phyloP scores from a whole-genome alignment of 2,329 filamentous ascomycete genomes.

The Trichoderma guizhouense region DNA sequence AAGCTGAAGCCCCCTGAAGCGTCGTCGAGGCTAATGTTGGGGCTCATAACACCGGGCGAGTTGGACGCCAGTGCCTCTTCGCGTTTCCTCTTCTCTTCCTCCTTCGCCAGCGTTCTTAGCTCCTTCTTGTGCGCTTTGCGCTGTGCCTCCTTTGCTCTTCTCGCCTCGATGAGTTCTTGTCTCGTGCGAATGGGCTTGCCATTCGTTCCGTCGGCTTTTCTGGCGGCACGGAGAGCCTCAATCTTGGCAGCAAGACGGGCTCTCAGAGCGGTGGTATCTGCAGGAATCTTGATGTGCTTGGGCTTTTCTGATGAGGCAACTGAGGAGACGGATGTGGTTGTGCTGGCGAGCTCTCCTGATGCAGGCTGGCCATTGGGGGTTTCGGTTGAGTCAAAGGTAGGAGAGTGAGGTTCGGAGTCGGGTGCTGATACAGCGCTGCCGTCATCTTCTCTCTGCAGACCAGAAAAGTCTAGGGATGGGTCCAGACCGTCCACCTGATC shows the following conservation, averaged over 20 bases:
- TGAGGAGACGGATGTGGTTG: conserved; percentile 67
- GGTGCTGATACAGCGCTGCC: conserved; percentile 46
- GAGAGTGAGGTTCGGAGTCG: conserved; percentile 48
- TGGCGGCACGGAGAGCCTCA: conserved; percentile 75
- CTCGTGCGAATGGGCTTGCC: conserved; percentile 76
- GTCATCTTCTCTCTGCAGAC: conserved; percentile 41
- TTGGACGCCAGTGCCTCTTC: conserved; percentile 62
- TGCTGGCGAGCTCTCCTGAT: conserved; percentile 49
- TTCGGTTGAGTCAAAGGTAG: conserved; percentile 56
- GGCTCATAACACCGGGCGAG: conserved; percentile 58
- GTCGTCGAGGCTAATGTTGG: conserved; percentile 49
- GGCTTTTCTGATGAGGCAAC: conserved; percentile 58
- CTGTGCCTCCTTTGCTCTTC: conserved; percentile 81
- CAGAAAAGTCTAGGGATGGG: conserved; percentile 28
- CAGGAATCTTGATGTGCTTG: conserved; percentile 64
- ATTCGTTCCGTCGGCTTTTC: conserved; percentile 82
- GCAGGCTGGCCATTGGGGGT: conserved; percentile 38
- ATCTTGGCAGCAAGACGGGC: conserved; percentile 79
- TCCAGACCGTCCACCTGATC: conserved; percentile 10
- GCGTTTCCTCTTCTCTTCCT: conserved; percentile 69
- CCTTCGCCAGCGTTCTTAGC: conserved; percentile 69
- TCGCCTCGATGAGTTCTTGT: conserved; percentile 86
- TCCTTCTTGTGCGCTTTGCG: conserved; percentile 88
- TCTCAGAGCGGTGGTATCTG: conserved; percentile 71
- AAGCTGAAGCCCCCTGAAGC: conserved; percentile 75